phyloP scores from a whole-genome alignment of 768 basidiomycete species.

The Tricholoma hemisulphureum region DNA sequence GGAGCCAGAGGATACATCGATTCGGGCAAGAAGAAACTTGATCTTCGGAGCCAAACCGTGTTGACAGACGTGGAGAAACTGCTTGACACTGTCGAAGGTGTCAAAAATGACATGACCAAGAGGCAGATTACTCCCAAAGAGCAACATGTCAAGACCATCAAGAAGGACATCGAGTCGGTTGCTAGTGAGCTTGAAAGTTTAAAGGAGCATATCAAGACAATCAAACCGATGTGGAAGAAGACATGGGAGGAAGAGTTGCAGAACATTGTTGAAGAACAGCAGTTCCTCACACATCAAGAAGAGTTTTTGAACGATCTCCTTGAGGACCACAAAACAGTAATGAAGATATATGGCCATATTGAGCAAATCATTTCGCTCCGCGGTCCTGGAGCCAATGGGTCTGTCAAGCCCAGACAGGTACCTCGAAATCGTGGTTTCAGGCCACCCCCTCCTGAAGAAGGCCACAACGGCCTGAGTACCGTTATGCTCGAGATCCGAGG shows the following conservation, averaged over 20 bases:
- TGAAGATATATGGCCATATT: conserved; percentile 85
- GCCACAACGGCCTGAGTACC: conserved; percentile 61
- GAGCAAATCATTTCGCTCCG: conserved; percentile 82
- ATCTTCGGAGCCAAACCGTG: conserved; percentile 82
- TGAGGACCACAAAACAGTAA: conserved; percentile 90
- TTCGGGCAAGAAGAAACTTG: conserved; percentile 89
- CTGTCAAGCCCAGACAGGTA: conserved; percentile 14
- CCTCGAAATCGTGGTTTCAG: conserved; percentile 50
- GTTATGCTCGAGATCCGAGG: conserved; percentile 92
- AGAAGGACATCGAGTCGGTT: conserved; percentile 66
- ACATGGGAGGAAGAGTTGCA: conserved; percentile 97
- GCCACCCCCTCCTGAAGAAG: conserved; percentile 65
- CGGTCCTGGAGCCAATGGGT: conserved; percentile 42
- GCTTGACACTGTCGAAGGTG: conserved; percentile 83
- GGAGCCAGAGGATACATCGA: conserved; percentile 88
- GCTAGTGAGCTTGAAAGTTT: conserved; percentile 72
- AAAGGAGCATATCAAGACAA: conserved; percentile 79
- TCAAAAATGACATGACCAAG: conserved; percentile 90
- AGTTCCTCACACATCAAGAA: conserved; percentile 89
- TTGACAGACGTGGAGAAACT: conserved; percentile 92
- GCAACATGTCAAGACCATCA: conserved; percentile 64
- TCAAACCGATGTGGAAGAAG: conserved; percentile 98
- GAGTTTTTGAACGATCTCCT: conserved; percentile 84
- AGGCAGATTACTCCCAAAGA: conserved; percentile 83
- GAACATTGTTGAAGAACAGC: conserved; percentile 96